These are phyloP conservation scores for Fonsecaea nubica DNA, from an alignment of 2,329 filamentous ascomycete genomes.

Conservation along the genomic window DNA sequence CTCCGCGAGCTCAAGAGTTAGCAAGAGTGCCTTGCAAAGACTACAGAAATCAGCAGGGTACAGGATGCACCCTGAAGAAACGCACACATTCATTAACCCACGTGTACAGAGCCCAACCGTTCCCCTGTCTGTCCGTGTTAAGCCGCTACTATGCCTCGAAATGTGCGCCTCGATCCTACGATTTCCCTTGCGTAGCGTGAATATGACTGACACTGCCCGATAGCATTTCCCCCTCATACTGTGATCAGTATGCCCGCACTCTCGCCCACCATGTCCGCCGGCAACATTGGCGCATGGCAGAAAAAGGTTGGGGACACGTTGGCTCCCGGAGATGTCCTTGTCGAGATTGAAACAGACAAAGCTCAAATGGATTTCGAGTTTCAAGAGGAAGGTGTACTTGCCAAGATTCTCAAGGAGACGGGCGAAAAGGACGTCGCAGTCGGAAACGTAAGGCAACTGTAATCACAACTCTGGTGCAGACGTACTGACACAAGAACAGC, in stretches of 20 bases:
- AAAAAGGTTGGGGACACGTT: slow-evolving; percentile 93
- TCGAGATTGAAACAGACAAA: slow-evolving; percentile 99
- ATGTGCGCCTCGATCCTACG: slow-evolving; percentile 55
- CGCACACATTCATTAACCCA: slow-evolving; percentile 24
- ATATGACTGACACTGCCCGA: slow-evolving; percentile 36
- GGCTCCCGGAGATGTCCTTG: slow-evolving; percentile 89
- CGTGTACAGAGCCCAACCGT: slow-evolving; percentile 27
- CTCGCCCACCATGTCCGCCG: slow-evolving; percentile 95
- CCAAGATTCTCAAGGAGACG: slow-evolving; percentile 89
- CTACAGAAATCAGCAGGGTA: slow-evolving; percentile 53
- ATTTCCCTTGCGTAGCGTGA: slow-evolving; percentile 24
- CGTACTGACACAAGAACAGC: slow-evolving; percentile 62
- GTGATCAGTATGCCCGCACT: slow-evolving; percentile 97
- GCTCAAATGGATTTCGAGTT: slow-evolving; percentile 99
- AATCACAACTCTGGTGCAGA: neutral
- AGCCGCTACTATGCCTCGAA: slow-evolving; percentile 73
- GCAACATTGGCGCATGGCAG: slow-evolving; percentile 97
- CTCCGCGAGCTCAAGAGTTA: slow-evolving; percentile 49
- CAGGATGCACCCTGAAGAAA: slow-evolving; percentile 22
- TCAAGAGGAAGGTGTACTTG: slow-evolving; percentile 95
- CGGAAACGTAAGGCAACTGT: slow-evolving; percentile 76
- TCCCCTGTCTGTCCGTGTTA: slow-evolving; percentile 65
- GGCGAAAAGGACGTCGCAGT: slow-evolving; percentile 94
- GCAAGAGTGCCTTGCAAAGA: slow-evolving; percentile 51
- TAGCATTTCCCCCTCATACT: slow-evolving; percentile 92